Evolutionary conservation across 768 basidiomycete genomes (phyloP), one percentile per base, ranked within the genome.

Genomic region (Mycena epipterygia): DNA sequence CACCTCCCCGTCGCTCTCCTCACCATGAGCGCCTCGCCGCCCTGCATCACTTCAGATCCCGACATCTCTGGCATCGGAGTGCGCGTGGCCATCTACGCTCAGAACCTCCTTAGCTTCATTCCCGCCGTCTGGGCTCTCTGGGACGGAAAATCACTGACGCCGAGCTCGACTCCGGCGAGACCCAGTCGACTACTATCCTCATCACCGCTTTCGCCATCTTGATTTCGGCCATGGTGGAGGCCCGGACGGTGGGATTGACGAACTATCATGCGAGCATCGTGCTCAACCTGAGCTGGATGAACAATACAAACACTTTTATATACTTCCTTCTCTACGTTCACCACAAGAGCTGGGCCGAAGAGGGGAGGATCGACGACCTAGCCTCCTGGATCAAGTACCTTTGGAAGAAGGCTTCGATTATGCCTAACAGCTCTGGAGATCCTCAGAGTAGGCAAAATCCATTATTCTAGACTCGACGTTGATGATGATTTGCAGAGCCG

Each of bases 71-170:
- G 61, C 3, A 51, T 49, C 32, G 48, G 61, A 13, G 61, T 62
- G 46, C 32, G 46, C 33, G 33, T 32, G 2, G 48, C 61, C 11
- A 51, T 62, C 13, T 51, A 62, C 48, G 25, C 71, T 5, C 78
- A 79, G 56, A 75, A 73, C 46, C 32, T 77, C 11, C 63, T 80
- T 27, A 73, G 71, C 41, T 74, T 79, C 44, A 65, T 74, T 6
- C 74, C 76, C 11, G 73, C 74, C n/a, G 12, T 79, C n/a, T n/a
- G n/a, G n/a, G n/a, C n/a, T n/a, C n/a, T n/a, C n/a, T n/a, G n/a
- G n/a, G n/a, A n/a, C n/a, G 12, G 67, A 49, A 17, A 72, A 64
- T 21, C 70, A 75, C 29, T 52, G 29, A 14, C 32, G 48, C 42
- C 39, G 78, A 79, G 52, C 39, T 77, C 6, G 48, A 63, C 17